Conservation (phyloP, 805 yeast genomes). For the Cyberlindnera nakhonratchasimensis region DNA sequence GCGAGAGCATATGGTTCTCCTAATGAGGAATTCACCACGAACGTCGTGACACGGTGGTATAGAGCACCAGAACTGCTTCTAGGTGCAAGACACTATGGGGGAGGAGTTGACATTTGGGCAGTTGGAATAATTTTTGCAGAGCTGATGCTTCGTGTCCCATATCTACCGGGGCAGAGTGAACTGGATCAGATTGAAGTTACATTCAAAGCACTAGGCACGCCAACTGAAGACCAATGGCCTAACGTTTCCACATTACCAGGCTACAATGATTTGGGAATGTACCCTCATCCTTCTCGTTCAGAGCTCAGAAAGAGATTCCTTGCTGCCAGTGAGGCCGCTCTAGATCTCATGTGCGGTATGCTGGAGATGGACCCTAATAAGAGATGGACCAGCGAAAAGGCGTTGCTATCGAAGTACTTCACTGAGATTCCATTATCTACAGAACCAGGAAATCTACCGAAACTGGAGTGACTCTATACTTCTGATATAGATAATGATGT, state of each 20-base stretch:
- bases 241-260: constrained; percentile 76
- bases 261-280: constrained; percentile 67
- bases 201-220: constrained; percentile 93
- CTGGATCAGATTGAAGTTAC: constrained; percentile 89
- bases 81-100: constrained; percentile 86
- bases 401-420: constrained; percentile 66
- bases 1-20: constrained; percentile 83
- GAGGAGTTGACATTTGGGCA: constrained; percentile 93
- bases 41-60: constrained; percentile 97
- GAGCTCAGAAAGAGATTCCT: constrained; percentile 81
- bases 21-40: constrained; percentile 76
- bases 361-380: constrained; percentile 74
- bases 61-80: constrained; percentile 91
- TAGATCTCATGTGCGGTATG: constrained; percentile 71
- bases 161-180: constrained; percentile 90
- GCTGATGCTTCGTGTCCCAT: constrained; percentile 90
- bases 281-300: constrained; percentile 78
- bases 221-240: constrained; percentile 90
- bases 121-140: constrained; percentile 96
- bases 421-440: constrained; percentile 74
- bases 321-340: constrained; percentile 85
- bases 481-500: not conserved
- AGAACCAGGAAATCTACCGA: constrained; percentile 58
- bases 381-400: constrained; percentile 61
- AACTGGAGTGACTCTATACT: constrained; percentile 18